Evolutionary conservation across 1,139 yeast species (phyloP), one percentile per base, ranked within the genome.

Genomic region (Debaryomyces robertsiae): DNA sequence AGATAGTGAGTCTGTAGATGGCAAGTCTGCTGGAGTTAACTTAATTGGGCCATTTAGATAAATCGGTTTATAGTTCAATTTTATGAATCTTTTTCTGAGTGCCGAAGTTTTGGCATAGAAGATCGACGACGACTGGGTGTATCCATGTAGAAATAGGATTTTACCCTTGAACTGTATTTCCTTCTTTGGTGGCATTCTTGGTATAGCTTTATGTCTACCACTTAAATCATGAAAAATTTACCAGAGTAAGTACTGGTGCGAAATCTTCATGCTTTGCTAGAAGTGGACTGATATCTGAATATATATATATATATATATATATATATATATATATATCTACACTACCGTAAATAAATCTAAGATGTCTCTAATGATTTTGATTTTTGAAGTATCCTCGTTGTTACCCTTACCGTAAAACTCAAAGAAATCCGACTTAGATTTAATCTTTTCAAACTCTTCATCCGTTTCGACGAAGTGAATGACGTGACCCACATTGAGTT

Each of bases 31-130:
- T 6, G 82, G 77, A 1, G 79, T 73, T 32, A 90, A 65, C 24
- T 68, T 63, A 5, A 79, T 65, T 2, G 97, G 96, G 1, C 85
- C 97, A 53, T 87, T 87, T 40, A 89, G 64, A 59, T 85, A 91
- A 9, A 84, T 79, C 22, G 91, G 75, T 54, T 86, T 88, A 49
- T 82, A 70, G 18, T 60, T 58, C 27, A 69, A 48, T 38, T 70
- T 66, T 38, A 55, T 47, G 24, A 73, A 55, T 46, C 57, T 61
- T 44, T 73, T 72, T 16, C 78, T 55, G 24, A 73, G 59, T 1
- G 77, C 77, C 15, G 75, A 68, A 0, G 76, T 66, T 46, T 73
- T 73, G 41, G 76, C 73, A 44, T 72, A 71, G 55, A 73, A 73
- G n/a, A 69, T 58, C 33, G 69, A 60, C 1, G 76, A 61, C 13